These are phyloP conservation scores for Colletotrichum acutatum DNA, from an alignment of 2,329 filamentous ascomycete genomes.

Conservation along the genomic window DNA sequence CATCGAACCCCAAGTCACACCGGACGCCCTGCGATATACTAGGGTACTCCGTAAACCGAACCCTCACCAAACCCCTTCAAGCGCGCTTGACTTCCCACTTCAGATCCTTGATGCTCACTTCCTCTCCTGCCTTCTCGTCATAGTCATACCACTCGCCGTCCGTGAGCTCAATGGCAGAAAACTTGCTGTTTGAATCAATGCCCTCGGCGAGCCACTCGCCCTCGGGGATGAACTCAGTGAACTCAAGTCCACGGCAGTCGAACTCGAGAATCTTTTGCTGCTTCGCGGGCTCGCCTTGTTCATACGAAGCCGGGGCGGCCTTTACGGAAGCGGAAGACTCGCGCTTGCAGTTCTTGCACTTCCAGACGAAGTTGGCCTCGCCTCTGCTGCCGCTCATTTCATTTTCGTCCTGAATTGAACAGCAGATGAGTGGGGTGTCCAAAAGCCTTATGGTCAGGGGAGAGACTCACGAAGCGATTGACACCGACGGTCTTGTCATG, in stretches of 20 bases:
- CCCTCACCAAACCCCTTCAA: conserved; percentile 51
- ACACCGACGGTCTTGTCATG: conserved; percentile 89
- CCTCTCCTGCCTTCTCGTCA: conserved; percentile 90
- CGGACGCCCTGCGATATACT: conserved; percentile 24
- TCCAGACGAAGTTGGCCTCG: conserved; percentile 99
- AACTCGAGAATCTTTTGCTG: conserved; percentile 85
- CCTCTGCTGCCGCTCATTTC: conserved; percentile 93
- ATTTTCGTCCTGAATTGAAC: conserved; percentile 76
- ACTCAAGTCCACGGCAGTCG: conserved; percentile 94
- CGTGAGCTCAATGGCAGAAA: conserved; percentile 80
- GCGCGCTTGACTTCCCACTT: conserved; percentile 86
- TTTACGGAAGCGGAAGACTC: conserved; percentile 90
- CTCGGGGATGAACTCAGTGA: conserved; percentile 91
- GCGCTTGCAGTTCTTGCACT: conserved; percentile 97
- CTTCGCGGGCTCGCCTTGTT: conserved; percentile 77
- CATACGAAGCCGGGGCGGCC: conserved; percentile 77
- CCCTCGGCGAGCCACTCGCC: conserved; percentile 92
- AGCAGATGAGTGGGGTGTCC: background rate
- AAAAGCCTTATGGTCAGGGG: fast-evolving
- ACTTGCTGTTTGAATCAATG: conserved; percentile 82
- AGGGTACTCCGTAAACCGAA: background rate
- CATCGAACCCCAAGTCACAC: conserved; percentile 3
- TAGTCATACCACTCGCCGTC: conserved; percentile 99
- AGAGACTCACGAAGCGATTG: conserved; percentile 82
- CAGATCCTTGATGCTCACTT: conserved; percentile 91